phyloP scores from a whole-genome alignment of 2,329 filamentous ascomycete genomes.

The Akanthomyces muscarius region DNA sequence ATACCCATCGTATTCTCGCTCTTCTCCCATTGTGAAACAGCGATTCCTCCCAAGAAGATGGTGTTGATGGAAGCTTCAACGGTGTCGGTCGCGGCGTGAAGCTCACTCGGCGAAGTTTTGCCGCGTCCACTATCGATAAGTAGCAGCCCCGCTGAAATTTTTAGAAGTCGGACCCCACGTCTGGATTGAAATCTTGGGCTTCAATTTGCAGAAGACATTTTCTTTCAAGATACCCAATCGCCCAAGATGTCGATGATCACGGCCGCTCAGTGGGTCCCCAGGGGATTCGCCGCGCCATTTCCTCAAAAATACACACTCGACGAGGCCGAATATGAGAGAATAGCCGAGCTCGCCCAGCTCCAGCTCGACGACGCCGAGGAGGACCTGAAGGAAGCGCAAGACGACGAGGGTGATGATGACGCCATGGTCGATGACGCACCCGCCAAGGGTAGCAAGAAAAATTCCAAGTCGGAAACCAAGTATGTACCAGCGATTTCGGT shows the following conservation, averaged over 20 bases:
- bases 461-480: constrained; percentile 37
- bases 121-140: constrained; percentile 19
- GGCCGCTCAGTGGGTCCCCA: constrained; percentile 69
- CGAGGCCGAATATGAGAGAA: constrained; percentile 71
- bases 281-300: constrained; percentile 72
- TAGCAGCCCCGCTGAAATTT: constrained; percentile 18
- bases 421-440: constrained; percentile 34
- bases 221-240: constrained; percentile 25
- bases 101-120: constrained; percentile 17
- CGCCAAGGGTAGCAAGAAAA: constrained; percentile 22
- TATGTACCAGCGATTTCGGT: constrained; percentile 20
- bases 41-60: not conserved
- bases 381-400: constrained; percentile 70
- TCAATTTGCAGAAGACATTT: constrained; percentile 4
- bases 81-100: not conserved
- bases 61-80: not conserved
- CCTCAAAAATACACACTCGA: constrained; percentile 72
- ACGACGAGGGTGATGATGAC: constrained; percentile 31
- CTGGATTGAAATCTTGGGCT: constrained; percentile 14
- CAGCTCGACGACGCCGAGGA: constrained; percentile 91
- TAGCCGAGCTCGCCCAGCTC: constrained; percentile 68
- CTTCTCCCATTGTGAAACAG: constrained; percentile 28
- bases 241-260: constrained; percentile 69
- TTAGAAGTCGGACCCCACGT: constrained; percentile 15
- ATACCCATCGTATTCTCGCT: constrained; percentile 35